These are phyloP conservation scores for Sanguinoderma infundibulare DNA, from an alignment of 1,284 basidiomycete genomes.

Conservation along the genomic window DNA sequence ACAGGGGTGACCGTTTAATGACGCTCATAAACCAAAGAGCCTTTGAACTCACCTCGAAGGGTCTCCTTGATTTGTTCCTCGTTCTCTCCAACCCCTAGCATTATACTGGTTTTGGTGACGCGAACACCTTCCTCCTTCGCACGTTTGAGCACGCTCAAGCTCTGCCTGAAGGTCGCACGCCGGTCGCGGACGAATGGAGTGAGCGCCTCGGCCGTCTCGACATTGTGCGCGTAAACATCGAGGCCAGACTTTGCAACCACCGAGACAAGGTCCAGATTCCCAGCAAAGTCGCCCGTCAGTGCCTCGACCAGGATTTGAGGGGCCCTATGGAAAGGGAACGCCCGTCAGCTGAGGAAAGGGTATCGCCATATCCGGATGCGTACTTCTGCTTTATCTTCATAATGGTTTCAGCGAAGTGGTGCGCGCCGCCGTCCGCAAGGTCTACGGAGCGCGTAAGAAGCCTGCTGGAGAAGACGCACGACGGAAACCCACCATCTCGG, in stretches of 20 bases:
- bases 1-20: constrained; percentile 8
- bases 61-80: constrained; percentile 86
- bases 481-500: constrained; percentile 74
- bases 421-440: constrained; percentile 89
- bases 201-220: constrained; percentile 93
- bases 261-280: constrained; percentile 76
- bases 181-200: constrained; percentile 97
- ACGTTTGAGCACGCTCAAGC: constrained; percentile 82
- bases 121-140: constrained; percentile 84
- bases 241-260: constrained; percentile 90
- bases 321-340: constrained; percentile 59
- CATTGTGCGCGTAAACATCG: constrained; percentile 98
- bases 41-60: constrained; percentile 68
- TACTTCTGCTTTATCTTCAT: constrained; percentile 94
- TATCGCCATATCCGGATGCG: constrained; percentile 26
- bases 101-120: constrained; percentile 98
- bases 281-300: constrained; percentile 94
- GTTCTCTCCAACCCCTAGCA: constrained; percentile 96
- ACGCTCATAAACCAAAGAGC: constrained; percentile 1
- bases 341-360: background rate
- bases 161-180: constrained; percentile 91
- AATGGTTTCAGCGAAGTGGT: constrained; percentile 96
- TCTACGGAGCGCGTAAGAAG: constrained; percentile 52
- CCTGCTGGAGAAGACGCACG: background rate
- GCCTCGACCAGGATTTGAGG: constrained; percentile 97